phyloP scores from a whole-genome alignment of 73 alveolate species.

The Tetrahymena borealis region DNA sequence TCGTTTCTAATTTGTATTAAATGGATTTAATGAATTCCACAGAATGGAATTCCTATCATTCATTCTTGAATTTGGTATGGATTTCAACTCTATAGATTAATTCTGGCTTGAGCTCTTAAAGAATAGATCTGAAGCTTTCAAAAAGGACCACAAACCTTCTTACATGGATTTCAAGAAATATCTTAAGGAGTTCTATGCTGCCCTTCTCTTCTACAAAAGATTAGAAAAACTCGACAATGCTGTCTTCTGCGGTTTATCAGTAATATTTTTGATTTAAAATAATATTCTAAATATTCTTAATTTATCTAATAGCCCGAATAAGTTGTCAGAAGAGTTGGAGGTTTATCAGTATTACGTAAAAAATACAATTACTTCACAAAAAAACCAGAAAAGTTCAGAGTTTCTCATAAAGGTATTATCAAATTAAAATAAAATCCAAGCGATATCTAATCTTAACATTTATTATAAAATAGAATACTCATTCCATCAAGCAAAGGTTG shows the following conservation, averaged over 20 bases:
- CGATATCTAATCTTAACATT: neutral
- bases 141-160: conserved; percentile 14
- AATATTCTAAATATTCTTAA: neutral
- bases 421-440: neutral
- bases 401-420: neutral
- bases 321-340: neutral
- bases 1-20: conserved; percentile 16
- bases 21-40: conserved; percentile 28
- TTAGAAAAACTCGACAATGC: conserved; percentile 10
- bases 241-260: conserved; percentile 21
- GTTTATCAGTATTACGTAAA: neutral
- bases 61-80: conserved; percentile 40
- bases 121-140: conserved; percentile 10
- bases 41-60: conserved; percentile 34
- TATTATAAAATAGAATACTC: neutral
- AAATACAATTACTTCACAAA: neutral
- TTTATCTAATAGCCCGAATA: neutral
- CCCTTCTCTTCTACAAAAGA: conserved; percentile 8
- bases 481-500: neutral
- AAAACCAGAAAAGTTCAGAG: neutral
- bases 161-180: conserved; percentile 23
- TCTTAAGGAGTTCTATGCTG: conserved; percentile 21
- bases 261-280: neutral
- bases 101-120: conserved; percentile 8
- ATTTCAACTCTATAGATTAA: conserved; percentile 17